These are phyloP conservation scores for Simplicillium aogashimaense DNA, from an alignment of 2,329 filamentous ascomycete genomes.

Conservation along the genomic window DNA sequence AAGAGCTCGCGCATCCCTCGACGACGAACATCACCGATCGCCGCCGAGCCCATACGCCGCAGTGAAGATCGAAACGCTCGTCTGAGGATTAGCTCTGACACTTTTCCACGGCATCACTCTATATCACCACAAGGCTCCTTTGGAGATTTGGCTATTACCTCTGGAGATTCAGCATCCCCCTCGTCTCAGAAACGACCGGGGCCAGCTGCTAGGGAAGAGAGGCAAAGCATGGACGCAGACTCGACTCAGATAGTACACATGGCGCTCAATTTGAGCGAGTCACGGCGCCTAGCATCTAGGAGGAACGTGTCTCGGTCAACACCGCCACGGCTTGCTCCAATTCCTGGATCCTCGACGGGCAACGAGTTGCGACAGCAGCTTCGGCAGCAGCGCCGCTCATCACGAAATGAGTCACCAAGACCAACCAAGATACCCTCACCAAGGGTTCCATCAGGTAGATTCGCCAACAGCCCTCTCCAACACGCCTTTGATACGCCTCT, in stretches of 20 bases:
- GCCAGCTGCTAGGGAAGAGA: constrained; percentile 5
- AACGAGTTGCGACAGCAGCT: constrained; percentile 58
- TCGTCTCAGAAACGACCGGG: constrained; percentile 12
- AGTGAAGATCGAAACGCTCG: too few species aligned
- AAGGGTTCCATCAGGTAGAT: constrained; percentile 28
- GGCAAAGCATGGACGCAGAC: constrained; percentile 52
- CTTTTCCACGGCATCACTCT: too few species aligned
- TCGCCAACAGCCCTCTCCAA: constrained; percentile 34
- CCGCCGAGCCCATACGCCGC: too few species aligned
- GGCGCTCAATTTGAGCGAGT: constrained; percentile 81
- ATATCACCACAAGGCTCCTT: too few species aligned
- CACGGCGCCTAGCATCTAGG: constrained; percentile 54
- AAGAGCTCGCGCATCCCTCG: too few species aligned
- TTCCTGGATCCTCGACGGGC: constrained; percentile 41
- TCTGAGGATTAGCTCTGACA: too few species aligned
- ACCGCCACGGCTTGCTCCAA: constrained; percentile 39
- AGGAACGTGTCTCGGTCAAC: constrained; percentile 42
- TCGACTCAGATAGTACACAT: constrained; percentile 87
- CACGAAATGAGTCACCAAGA: constrained; percentile 51
- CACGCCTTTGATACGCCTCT: constrained; percentile 31
- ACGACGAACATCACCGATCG: too few species aligned
- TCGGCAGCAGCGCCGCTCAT: constrained; percentile 59
- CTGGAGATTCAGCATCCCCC: constrained; percentile 2
- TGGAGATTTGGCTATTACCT: not conserved
- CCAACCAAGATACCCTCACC: constrained; percentile 32